A percentile compares a stretch with the other conserved stretches of the same genome.
Conservation (phyloP, 306 rosid species). For the Prunus armeniaca region DNA sequence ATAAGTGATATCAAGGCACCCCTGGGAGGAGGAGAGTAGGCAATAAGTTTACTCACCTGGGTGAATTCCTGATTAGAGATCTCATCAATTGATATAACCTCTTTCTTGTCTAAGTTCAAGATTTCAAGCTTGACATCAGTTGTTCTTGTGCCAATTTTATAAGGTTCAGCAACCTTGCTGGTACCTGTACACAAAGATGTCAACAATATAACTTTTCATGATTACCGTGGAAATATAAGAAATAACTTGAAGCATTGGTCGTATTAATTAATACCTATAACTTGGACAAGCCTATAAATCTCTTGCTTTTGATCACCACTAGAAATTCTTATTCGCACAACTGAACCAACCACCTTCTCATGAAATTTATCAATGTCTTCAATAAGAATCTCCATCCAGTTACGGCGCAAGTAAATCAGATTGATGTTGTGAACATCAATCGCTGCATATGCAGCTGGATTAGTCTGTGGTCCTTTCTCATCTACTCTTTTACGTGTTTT, state of each 20-base stretch:
- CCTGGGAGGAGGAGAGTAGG: background rate
- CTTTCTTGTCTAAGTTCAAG: constrained; percentile 77
- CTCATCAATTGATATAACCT: constrained; percentile 65
- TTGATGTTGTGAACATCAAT: constrained; percentile 78
- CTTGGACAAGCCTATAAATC: constrained; percentile 90
- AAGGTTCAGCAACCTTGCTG: constrained; percentile 63
- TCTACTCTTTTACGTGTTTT: constrained; percentile 43
- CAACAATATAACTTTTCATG: constrained; percentile 17
- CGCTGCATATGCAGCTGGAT: constrained; percentile 70
- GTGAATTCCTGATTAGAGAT: constrained; percentile 85
- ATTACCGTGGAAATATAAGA: constrained; percentile 4
- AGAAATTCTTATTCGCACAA: constrained; percentile 80
- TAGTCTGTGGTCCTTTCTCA: constrained; percentile 33
- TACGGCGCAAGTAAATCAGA: constrained; percentile 74
- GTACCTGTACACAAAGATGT: constrained; percentile 62
- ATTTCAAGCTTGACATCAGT: constrained; percentile 76
- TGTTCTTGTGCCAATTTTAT: constrained; percentile 62
- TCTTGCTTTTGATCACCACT: constrained; percentile 73
- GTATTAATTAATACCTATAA: constrained; percentile 58
- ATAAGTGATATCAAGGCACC: background rate
- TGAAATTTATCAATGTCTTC: constrained; percentile 58
- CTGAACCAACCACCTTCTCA: constrained; percentile 77
- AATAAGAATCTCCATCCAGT: constrained; percentile 57
- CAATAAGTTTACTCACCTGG: constrained; percentile 51
- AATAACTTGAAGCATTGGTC: constrained; percentile 13